Base-by-base conservation (phyloP, 176 grass and related monocot species). In the Dactylis glomerata region DNA sequence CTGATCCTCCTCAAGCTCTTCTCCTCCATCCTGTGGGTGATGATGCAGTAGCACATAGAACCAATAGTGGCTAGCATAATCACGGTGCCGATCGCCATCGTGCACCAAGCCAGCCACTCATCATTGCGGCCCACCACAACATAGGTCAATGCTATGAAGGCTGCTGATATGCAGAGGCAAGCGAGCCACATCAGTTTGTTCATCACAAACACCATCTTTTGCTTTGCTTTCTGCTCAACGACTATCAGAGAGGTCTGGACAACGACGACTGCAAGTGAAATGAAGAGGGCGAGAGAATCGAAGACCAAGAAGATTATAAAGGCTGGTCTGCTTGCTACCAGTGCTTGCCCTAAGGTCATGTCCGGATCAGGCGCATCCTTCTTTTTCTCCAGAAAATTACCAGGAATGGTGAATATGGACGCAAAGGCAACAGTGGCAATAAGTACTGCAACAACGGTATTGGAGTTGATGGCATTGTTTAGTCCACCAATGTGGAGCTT, bases 171-270 rank as follows among this genome's bases (percentile, higher is more conserved):
- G 49, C 88, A 97, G n/a, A 95, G 72, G 79, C 95, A 98, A 0
- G 95, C 95, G 0, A 98, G 82, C 95, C 95, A 98, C 95, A 98
- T 98, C 66, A 98, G 56, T 85, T 98, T 98, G 87, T 98, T 98
- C 87, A 98, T 98, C 82, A 98, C 92, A 85, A 98, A 98, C 9
- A 98, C 87, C 95, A 98, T 98, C 82, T 83, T 92, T 76, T 82
- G 92, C 85, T 98, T 98, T 11, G 92, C 95, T 68, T 93, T 95
- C 82, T 98, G 95, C 62, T 98, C 95, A 4, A 98, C 92, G 47
- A 98, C 95, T 58, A 98, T 98, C 55, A 98, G 83, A 1, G 95
- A 98, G 15, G 95, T 98, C 75, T 98, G 95, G 32, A 98, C 92
- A 6, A 98, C 66, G 1, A 95, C 95, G 0, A 98, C 95, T 0